Base-by-base conservation (phyloP, 1,284 basidiomycete species). In the Rhodotorula mucilaginosa region DNA sequence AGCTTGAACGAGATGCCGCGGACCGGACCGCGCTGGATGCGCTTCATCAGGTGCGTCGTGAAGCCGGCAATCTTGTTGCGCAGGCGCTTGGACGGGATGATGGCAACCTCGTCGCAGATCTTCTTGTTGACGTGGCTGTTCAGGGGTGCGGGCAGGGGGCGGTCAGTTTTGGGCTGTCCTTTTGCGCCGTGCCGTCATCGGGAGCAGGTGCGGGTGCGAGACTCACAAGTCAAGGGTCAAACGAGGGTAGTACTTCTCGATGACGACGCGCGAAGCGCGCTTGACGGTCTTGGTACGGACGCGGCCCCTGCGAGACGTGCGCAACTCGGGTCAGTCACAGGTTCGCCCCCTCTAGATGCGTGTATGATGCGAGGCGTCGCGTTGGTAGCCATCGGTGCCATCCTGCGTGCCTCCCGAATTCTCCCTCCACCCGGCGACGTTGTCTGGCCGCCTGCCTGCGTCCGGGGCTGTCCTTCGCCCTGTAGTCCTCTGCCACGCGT, bases 221-320 rank as follows among this genome's bases (percentile, higher is more conserved):
- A 82, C 83, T 78, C 76, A 84, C 83, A 76, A 76, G 73, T 76
- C 75, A 65, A 76, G 75, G 62, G 75, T 76, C 67, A 76, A 68
- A 65, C 74, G 77, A 61, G 76, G 78, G 84, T 83, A 94, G 92
- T 98, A 99, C 88, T 98, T 97, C 89, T 99, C 96, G 82, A 99
- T 99, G 85, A 99, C 89, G 80, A 97, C 93, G 79, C 96, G 91
- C 79, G 95, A 96, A 82, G 96, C 96, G 86, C 96, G 92, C 89
- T 99, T 99, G 83, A 95, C 96, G 79, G 96, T 99, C 87, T 99
- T 99, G 81, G 96, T 99, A 82, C 96, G 92, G 86, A 99, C 96
- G 82, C 96, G 94, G 85, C 97, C 75, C 97, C 96, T 97, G 84
- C n/a, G 61, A 58, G 61, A 29, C 13, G 18, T 29, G 12, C 26